Conservation (phyloP, 1,284 basidiomycete genomes). For the Irpex sp. region DNA sequence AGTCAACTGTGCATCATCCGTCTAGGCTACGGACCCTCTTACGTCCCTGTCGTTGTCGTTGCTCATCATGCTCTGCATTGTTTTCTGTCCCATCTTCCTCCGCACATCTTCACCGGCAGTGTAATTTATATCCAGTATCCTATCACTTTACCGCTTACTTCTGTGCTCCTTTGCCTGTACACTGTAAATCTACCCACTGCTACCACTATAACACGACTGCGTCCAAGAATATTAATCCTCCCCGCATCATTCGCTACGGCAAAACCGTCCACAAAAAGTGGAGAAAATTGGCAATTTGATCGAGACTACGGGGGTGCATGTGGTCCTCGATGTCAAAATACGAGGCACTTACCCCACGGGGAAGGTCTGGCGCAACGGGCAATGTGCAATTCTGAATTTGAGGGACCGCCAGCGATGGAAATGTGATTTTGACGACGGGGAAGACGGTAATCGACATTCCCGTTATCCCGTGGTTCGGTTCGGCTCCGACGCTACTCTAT, state of each 20-base stretch:
- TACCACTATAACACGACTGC: not conserved
- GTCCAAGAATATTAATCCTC: not conserved
- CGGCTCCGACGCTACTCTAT: not conserved
- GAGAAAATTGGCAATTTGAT: too few relatives aligned
- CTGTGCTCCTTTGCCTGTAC: not conserved
- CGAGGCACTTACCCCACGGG: not conserved
- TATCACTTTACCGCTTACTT: not conserved
- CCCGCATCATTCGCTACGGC: not conserved
- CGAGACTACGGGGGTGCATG: too few relatives aligned
- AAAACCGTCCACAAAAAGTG: not conserved
- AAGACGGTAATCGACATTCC: not conserved
- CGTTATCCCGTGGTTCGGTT: not conserved
- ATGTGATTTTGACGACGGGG: not conserved
- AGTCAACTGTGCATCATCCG: not conserved
- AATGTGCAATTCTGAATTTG: not conserved
- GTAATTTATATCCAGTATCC: slow-evolving; percentile 1
- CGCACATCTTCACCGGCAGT: not conserved
- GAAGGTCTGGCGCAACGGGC: not conserved
- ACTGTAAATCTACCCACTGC: not conserved
- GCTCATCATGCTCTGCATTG: not conserved
- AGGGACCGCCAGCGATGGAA: not conserved
- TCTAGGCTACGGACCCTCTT: not conserved
- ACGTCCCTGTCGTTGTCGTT: too few relatives aligned
- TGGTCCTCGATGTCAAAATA: too few relatives aligned
- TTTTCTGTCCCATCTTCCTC: not conserved